phyloP scores from a whole-genome alignment of 2,329 filamentous ascomycete species.

The Septoria petroselini region DNA sequence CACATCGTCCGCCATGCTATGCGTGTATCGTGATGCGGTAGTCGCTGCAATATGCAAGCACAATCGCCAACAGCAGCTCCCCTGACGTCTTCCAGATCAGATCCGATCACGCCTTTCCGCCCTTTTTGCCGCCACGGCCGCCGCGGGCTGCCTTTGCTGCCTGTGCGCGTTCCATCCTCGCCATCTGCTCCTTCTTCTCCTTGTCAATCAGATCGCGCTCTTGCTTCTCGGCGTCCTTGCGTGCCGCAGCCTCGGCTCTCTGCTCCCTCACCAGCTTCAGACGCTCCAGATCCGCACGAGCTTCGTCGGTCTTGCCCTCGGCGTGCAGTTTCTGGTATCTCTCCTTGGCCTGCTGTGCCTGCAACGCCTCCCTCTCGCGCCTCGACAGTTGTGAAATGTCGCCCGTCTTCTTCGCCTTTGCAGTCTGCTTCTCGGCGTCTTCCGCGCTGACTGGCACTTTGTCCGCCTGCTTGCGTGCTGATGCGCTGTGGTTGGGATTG shows the following conservation, averaged over 20 bases:
- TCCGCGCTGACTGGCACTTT: slow-evolving; percentile 50
- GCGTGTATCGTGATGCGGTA: slow-evolving; percentile 13
- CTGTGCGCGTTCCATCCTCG: slow-evolving; percentile 48
- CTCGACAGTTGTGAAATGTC: slow-evolving; percentile 58
- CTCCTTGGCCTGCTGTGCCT: slow-evolving; percentile 85
- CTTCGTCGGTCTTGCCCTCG: slow-evolving; percentile 94
- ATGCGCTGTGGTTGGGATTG: slow-evolving; percentile 81
- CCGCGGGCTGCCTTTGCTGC: slow-evolving; percentile 41
- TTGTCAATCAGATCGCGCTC: slow-evolving; percentile 56
- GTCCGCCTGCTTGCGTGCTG: slow-evolving; percentile 65
- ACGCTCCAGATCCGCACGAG: slow-evolving; percentile 81
- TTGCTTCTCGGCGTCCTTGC: slow-evolving; percentile 67
- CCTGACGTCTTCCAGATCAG: slow-evolving; percentile 16
- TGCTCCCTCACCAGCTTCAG: slow-evolving; percentile 79
- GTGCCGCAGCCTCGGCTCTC: slow-evolving; percentile 75
- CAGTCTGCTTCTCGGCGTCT: slow-evolving; percentile 46
- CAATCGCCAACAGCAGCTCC: slow-evolving; percentile 6
- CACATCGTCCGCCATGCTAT: slow-evolving; percentile 9
- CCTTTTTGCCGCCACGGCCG: slow-evolving; percentile 45
- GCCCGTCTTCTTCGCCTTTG: slow-evolving; percentile 58
- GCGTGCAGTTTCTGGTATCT: slow-evolving; percentile 88
- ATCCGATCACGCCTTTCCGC: slow-evolving; percentile 39
- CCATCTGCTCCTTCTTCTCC: slow-evolving; percentile 51
- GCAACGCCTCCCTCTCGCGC: slow-evolving; percentile 71
- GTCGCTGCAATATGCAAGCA: slow-evolving; percentile 15